Evolutionary conservation across 495 filamentous ascomycete genomes (phyloP).

Genomic region (Neurospora tetrasperma): DNA sequence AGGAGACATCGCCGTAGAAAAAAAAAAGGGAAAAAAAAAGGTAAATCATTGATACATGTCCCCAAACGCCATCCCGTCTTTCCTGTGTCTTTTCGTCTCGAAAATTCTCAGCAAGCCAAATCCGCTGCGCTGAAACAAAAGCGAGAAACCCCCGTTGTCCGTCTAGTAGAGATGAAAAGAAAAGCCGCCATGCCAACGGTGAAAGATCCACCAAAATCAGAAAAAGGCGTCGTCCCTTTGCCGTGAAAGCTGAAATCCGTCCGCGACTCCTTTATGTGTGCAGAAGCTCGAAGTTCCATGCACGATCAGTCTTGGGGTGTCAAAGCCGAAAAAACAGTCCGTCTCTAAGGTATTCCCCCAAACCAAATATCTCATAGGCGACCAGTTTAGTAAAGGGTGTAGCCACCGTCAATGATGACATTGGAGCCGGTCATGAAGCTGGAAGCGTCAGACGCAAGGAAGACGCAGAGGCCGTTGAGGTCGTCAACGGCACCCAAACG

Average conservation of each 20-base stretch:
- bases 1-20: no score
- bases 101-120: not conserved
- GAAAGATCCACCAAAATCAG: not conserved
- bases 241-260: not conserved
- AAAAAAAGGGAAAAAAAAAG: not conserved
- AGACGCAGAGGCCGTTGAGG: conserved; percentile 68
- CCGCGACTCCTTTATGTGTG: not conserved
- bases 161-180: not conserved
- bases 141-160: not conserved
- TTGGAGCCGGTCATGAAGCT: conserved; percentile 73
- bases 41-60: not conserved
- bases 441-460: conserved; percentile 62
- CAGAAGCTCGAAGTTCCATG: not conserved
- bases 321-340: not conserved
- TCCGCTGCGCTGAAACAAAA: not conserved
- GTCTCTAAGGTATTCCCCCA: not conserved
- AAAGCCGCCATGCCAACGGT: not conserved
- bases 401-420: conserved; percentile 62
- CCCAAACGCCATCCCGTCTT: not conserved
- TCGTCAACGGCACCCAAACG: conserved; percentile 66
- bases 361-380: not conserved
- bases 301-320: not conserved
- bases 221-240: not conserved
- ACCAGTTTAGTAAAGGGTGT: conserved; percentile 32
- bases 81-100: not conserved